These are phyloP conservation scores for Dalbergia oliveri DNA, from an alignment of 306 rosid genomes.

Conservation along the genomic window DNA sequence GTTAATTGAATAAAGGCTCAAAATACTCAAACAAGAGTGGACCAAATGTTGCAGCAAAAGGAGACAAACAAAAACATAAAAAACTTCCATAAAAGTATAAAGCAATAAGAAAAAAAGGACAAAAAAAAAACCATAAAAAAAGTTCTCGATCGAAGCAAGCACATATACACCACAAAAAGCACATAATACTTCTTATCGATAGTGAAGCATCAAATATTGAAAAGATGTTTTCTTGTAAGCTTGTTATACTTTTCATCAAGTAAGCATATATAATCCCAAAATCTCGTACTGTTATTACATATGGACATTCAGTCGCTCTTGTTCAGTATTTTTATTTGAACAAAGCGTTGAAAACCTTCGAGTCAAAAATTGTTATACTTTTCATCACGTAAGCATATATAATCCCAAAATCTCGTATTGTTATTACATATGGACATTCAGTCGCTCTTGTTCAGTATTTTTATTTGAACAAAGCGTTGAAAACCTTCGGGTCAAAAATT, in stretches of 20 bases:
- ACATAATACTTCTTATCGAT: too few relatives aligned
- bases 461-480: not conserved
- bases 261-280: not conserved
- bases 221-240: too few relatives aligned
- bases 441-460: not conserved
- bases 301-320: not conserved
- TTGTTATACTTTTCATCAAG: not conserved
- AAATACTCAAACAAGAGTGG: too few relatives aligned
- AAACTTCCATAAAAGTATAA: too few relatives aligned
- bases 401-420: not conserved
- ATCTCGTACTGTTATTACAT: not conserved
- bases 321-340: not conserved
- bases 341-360: not conserved
- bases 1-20: too few relatives aligned
- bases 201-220: too few relatives aligned
- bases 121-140: too few relatives aligned
- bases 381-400: not conserved
- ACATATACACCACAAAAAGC: too few relatives aligned
- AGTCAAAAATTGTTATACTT: not conserved
- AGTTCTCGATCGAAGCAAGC: too few relatives aligned
- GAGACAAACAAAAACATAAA: too few relatives aligned
- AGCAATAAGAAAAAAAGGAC: too few relatives aligned
- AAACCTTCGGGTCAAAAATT: not conserved
- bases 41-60: too few relatives aligned
- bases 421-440: not conserved